A percentile compares a stretch with the other conserved stretches of the same genome.
Evolutionary conservation across 2,329 filamentous ascomycete species (phyloP).

Genomic region (Seiridium unicorne): DNA sequence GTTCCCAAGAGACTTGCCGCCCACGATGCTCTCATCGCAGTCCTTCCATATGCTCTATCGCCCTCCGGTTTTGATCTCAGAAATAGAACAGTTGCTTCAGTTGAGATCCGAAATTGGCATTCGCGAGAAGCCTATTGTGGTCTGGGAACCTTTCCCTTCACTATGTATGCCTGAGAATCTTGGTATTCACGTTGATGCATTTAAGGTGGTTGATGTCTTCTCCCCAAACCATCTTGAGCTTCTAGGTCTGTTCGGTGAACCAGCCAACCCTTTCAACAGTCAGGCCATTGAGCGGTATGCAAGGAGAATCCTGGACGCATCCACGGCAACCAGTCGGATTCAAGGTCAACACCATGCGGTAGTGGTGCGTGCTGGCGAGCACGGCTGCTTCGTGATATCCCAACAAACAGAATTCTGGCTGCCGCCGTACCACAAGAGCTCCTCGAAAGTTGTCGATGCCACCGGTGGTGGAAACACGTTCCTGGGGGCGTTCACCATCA

Average conservation of each 20-base stretch:
- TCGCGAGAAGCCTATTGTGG: slow-evolving; percentile 5
- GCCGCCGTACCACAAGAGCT: slow-evolving; percentile 20
- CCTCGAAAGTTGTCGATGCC: slow-evolving; percentile 26
- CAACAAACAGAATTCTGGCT: slow-evolving; percentile 19
- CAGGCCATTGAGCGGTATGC: slow-evolving; percentile 16
- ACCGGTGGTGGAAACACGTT: slow-evolving; percentile 36
- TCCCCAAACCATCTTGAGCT: slow-evolving; percentile 37
- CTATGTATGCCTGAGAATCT: slow-evolving; percentile 18
- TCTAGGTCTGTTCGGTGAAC: slow-evolving; percentile 17
- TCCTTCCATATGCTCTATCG: slow-evolving; percentile 24
- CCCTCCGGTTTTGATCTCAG: slow-evolving; percentile 13
- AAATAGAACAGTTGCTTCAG: slow-evolving; percentile 18
- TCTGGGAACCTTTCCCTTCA: slow-evolving; percentile 15
- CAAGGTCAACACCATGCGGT: slow-evolving; percentile 10
- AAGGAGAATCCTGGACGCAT: slow-evolving; percentile 25
- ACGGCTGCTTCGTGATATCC: slow-evolving; percentile 23
- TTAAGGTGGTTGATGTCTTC: slow-evolving; percentile 28
- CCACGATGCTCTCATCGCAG: slow-evolving; percentile 10
- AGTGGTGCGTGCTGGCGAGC: slow-evolving; percentile 28
- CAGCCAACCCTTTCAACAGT: slow-evolving; percentile 18
- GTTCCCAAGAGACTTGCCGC: slow-evolving; percentile 9
- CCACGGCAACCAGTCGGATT: slow-evolving; percentile 7
- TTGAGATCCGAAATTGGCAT: slow-evolving; percentile 4
- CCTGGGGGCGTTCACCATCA: slow-evolving; percentile 28
- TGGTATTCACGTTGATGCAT: slow-evolving; percentile 22